phyloP scores from a whole-genome alignment of 2,329 filamentous ascomycete species.

The Ophiocordyceps robertsii region DNA sequence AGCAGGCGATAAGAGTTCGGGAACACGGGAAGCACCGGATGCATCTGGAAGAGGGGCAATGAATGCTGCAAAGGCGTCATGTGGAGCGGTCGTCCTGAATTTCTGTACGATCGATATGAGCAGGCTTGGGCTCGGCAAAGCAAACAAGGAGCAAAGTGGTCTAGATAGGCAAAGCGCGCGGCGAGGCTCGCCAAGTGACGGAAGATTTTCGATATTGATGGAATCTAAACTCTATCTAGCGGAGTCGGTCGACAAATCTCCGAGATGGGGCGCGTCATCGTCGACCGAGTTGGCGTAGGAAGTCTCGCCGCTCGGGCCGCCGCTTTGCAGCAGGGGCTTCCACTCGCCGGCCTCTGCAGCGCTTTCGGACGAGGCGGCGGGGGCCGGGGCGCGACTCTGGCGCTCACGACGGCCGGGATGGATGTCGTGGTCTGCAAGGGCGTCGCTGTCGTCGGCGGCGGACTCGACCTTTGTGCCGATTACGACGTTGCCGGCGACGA shows the following conservation, averaged over 20 bases:
- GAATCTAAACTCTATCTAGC: not conserved
- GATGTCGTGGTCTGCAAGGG: not conserved
- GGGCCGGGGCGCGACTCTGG: no score
- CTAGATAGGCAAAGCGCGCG: not conserved
- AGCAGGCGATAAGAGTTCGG: constrained; percentile 12
- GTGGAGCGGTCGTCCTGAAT: not conserved
- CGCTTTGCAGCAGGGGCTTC: constrained; percentile 10
- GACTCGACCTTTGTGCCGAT: constrained; percentile 56
- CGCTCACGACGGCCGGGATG: no score
- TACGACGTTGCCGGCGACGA: constrained; percentile 67
- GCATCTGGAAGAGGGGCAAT: not conserved
- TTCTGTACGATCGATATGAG: no score
- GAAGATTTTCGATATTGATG: not conserved
- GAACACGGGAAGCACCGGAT: not conserved
- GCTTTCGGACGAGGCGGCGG: not conserved
- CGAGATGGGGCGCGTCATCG: constrained; percentile 20
- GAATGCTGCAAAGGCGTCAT: not conserved
- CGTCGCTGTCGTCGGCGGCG: constrained; percentile 1
- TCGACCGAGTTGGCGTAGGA: constrained; percentile 6
- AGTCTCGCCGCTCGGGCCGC: not conserved
- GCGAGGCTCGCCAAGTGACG: not conserved
- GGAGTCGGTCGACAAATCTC: constrained; percentile 10
- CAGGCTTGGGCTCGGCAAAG: no score
- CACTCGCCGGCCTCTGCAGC: constrained; percentile 14
- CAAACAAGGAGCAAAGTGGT: not conserved